Conservation (phyloP, 306 rosid genomes). For the Heteromeles arbutifolia region DNA sequence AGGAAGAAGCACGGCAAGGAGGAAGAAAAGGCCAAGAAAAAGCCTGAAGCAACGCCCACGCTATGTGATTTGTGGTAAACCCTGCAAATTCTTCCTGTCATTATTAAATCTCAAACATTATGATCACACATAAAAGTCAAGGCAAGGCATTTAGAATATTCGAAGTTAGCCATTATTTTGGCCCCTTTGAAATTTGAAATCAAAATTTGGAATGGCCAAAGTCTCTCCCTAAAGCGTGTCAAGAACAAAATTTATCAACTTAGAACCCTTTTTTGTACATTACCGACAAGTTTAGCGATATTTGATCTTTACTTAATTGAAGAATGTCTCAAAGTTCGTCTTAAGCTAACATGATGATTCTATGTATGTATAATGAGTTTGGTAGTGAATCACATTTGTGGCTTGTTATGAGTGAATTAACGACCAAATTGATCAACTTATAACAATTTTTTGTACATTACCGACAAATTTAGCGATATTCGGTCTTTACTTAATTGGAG, state of each 20-base stretch:
- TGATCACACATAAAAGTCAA: neutral
- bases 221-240: slow-evolving; percentile 4
- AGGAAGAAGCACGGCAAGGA: too few relatives aligned
- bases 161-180: neutral
- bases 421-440: too few relatives aligned
- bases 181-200: neutral
- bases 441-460: too few relatives aligned
- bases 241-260: neutral
- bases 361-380: too few relatives aligned
- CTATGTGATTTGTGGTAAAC: neutral
- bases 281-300: too few relatives aligned
- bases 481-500: too few relatives aligned
- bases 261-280: too few relatives aligned
- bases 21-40: neutral
- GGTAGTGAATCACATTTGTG: too few relatives aligned
- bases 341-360: too few relatives aligned
- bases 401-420: too few relatives aligned
- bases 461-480: too few relatives aligned
- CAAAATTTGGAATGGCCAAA: neutral
- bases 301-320: too few relatives aligned
- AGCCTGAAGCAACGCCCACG: neutral
- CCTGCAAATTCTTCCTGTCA: neutral
- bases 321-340: neutral
- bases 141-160: neutral
- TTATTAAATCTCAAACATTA: neutral